Base-by-base conservation (phyloP, 805 yeast genomes). In the Candida palmyrensis region DNA sequence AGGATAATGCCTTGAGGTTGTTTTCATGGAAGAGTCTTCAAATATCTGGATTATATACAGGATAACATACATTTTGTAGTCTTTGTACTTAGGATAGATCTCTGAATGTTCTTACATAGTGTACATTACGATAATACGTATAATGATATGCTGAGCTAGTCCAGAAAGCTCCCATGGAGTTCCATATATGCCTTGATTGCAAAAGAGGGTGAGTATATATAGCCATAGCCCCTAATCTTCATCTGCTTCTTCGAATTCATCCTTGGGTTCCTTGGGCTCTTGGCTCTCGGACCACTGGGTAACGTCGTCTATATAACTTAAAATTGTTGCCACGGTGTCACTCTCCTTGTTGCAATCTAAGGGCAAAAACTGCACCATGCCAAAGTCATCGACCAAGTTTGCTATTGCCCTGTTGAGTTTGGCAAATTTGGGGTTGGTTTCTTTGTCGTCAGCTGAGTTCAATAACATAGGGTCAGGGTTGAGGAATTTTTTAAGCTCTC, bases 231-330 rank as follows among this genome's bases (percentile, higher is more conserved):
- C 9, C 23, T 21, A 27, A 34, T 66, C 71, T 34, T 72, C 72
- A 10, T 76, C 85, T 10, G 78, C 85, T n/a, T 75, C 52, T 25
- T 77, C 82, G 11, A 72, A 46, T 40, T 30, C 33, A 23, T 30
- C 33, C 11, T 75, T 73, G 0, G 97, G 97, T 55, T 90, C 97
- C 54, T 90, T 90, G 21, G 97, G 97, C 57, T 92, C 99, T 57
- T 92, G 97, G 3, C 77, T 65, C 54, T 92, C 99, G 15, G 86
- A 79, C 98, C 98, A 92, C 54, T 92, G 99, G 0, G 99, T 92
- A 18, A 90, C 82, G 55, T 92, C 98, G 52, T 92, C 99, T 15
- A 92, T 84, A 54, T 88, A 88, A 51, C 95, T 82, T 44, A 92
- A 67, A 35, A 92, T 90, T 0, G 88, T 80, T 9, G 81, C 76